Evolutionary conservation across 2,329 filamentous ascomycete species (phyloP), one percentile per base, ranked within the genome.

Genomic region (Drechslerella coelobrocha): DNA sequence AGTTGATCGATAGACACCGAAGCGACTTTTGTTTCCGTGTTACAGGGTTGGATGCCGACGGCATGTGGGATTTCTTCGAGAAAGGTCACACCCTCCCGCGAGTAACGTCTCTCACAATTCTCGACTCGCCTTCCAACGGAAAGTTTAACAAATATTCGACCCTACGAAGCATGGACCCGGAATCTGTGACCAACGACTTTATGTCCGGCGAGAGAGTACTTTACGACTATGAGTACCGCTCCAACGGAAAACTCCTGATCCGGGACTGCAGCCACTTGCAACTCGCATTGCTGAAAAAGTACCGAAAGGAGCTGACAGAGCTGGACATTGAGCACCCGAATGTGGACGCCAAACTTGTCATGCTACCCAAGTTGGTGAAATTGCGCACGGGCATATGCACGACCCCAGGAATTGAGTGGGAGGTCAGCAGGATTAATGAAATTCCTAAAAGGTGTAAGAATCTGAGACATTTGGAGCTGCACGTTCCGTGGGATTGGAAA

Each of bases 41-140:
- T 1, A 72, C 68, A 7, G 68, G 68, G 2, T 29, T 72, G 19
- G 61, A 65, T 47, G 52, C 61, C 3, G 61, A 65, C n/a, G 61
- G 61, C 12, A 72, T 72, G 68, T 72, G 68, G 68, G 61, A 72
- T 48, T 72, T 72, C 29, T 66, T 72, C 54, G 61, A 72, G 47
- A 72, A 66, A 29, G 54, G 56, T 1, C 68, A 72, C 26, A 65
- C 68, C 4, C 43, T 72, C 2, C 61, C 68, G 6, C 43, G 56
- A 17, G 68, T 72, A 10, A 72, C 68, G 12, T 72, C 68, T 5
- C 31, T 72, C 14, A 61, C 68, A 10, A 65, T 72, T 23, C 34
- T 72, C 6, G 61, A 72, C 43, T 66, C 60, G 0, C 68, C 68
- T 26, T 72, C 68, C 3, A 72, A 72, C 43, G 68, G 68, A n/a